Evolutionary conservation across 148 eudicot genomes (phyloP), one percentile per base, ranked within the genome.

Genomic region (Euryodendron excelsum): DNA sequence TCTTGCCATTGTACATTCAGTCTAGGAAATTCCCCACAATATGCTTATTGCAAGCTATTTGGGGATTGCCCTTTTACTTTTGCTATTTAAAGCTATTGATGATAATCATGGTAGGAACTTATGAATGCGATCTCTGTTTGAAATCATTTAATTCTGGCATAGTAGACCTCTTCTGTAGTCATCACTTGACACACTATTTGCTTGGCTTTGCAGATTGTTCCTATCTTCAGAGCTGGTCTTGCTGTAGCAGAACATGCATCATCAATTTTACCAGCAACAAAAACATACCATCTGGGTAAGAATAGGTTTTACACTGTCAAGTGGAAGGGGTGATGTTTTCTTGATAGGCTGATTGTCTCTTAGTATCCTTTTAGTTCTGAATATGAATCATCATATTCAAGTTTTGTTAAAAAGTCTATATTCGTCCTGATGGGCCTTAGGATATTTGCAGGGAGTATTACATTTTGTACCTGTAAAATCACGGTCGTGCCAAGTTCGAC

Each of bases 161-260:
- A 60, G 7, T 60, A 25, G 25, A 27, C 25, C 30, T 39, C 60
- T 74, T 44, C 3, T 21, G 48, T 53, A 37, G 39, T 27, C n/a
- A 25, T 63, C 58, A 30, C 58, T 63, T 25, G 25, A 39, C 47
- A 18, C 41, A 74, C 59, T 73, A 13, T 61, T 62, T 56, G 21
- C 77, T 76, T 74, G 53, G 59, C 67, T 72, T 78, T 88, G 76
- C 89, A 96, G 99, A 82, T 96, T 61, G 81, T 96, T 80, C 99
- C 99, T 37, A 93, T 96, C 56, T 79, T 96, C 75, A 90, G 99
- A 83, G 99, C 99, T 81, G 99, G 99, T 78, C 98, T 96, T 87
- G 98, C 98, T 77, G 92, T 96, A 68, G 93, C 99, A 30, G 99
- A 96, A 85, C 91, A 89, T 84, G 99, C 98, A 78, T 75, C 98